These are phyloP conservation scores for Saccharomyces hybrid DNA, from an alignment of 1,139 yeast species.

Conservation along the genomic window DNA sequence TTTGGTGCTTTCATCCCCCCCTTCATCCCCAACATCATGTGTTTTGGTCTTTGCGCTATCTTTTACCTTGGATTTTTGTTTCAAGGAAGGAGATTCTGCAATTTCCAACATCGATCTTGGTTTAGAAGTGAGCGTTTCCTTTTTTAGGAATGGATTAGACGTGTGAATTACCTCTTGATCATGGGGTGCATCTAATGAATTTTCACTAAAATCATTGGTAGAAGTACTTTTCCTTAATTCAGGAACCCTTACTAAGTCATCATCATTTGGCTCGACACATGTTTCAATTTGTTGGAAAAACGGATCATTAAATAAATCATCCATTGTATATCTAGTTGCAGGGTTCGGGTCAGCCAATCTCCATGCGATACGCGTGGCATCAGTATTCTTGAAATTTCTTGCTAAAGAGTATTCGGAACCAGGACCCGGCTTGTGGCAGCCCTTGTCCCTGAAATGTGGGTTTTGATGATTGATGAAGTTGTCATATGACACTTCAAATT, in stretches of 20 bases:
- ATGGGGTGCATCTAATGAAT: neutral
- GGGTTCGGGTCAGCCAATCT: slow-evolving; percentile 61
- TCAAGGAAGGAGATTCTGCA: slow-evolving; percentile 17
- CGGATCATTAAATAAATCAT: slow-evolving; percentile 50
- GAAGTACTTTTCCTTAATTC: slow-evolving; percentile 18
- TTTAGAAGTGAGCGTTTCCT: slow-evolving; percentile 3
- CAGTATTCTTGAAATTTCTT: slow-evolving; percentile 48
- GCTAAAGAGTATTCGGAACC: slow-evolving; percentile 64
- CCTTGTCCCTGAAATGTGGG: slow-evolving; percentile 46
- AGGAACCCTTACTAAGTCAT: slow-evolving; percentile 18
- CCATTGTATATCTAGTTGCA: slow-evolving; percentile 46
- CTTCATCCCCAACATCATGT: neutral
- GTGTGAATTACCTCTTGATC: neutral
- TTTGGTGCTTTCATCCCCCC: neutral
- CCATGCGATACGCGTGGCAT: slow-evolving; percentile 69
- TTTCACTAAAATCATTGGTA: neutral
- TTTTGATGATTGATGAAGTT: slow-evolving; percentile 41
- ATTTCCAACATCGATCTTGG: slow-evolving; percentile 27
- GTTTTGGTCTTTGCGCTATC: neutral
- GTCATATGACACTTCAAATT: slow-evolving; percentile 48
- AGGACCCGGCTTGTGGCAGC: slow-evolving; percentile 47
- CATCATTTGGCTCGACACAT: slow-evolving; percentile 37
- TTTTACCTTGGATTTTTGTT: neutral
- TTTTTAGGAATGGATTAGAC: neutral
- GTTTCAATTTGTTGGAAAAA: slow-evolving; percentile 57